Conservation (phyloP, 108 stramenopile genomes). For the Cyclotella cryptica region DNA sequence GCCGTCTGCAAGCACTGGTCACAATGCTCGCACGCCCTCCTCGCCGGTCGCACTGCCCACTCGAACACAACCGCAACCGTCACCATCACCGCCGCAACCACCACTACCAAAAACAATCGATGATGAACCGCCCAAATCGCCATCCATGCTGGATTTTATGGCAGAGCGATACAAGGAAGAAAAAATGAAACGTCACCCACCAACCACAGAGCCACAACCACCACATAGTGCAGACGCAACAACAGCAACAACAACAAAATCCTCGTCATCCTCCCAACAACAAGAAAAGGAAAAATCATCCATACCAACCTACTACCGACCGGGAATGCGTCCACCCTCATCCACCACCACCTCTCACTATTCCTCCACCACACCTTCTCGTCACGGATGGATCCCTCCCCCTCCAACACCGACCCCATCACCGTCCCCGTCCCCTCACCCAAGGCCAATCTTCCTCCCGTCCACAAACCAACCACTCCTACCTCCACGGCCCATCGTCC, state of each 20-base stretch:
- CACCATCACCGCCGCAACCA: too few species aligned
- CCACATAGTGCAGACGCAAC: not conserved
- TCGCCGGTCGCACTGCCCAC: too few species aligned
- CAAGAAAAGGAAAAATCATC: slow-evolving; percentile 18
- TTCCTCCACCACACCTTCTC: not conserved
- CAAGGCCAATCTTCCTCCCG: not conserved
- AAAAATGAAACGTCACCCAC: not conserved
- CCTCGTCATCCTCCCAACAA: slow-evolving; percentile 15
- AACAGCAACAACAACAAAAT: slow-evolving; percentile 11
- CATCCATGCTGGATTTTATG: slow-evolving; percentile 12
- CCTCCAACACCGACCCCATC: not conserved
- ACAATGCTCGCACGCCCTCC: too few species aligned
- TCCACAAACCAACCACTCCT: not conserved
- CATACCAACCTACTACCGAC: slow-evolving; percentile 12
- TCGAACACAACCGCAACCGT: too few species aligned
- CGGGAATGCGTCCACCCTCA: slow-evolving; percentile 1
- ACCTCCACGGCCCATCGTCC: too few species aligned
- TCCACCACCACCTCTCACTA: not conserved
- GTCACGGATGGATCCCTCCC: not conserved
- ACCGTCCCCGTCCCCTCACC: not conserved
- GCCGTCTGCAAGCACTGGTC: too few species aligned
- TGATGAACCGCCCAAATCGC: not conserved
- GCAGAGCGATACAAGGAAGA: slow-evolving; percentile 12
- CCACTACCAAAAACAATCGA: not conserved
- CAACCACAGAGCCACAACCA: not conserved